Evolutionary conservation across 148 eudicot species (phyloP).

Genomic region (Rhododendron henanense): DNA sequence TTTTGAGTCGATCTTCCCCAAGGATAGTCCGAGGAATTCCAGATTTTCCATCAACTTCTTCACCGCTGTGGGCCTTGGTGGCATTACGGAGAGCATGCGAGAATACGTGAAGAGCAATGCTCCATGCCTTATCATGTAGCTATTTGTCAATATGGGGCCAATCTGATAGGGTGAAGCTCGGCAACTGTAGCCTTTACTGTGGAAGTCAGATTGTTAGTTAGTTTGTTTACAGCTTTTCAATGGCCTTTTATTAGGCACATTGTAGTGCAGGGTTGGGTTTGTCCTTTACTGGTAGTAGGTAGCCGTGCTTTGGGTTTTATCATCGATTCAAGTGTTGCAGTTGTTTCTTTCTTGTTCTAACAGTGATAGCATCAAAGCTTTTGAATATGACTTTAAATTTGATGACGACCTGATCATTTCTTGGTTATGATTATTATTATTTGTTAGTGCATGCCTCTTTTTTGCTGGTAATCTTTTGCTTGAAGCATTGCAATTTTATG

Average conservation of each 20-base stretch:
- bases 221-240: background rate
- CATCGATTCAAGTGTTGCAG: background rate
- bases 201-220: background rate
- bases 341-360: background rate
- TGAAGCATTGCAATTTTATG: background rate
- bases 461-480: background rate
- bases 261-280: background rate
- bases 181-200: background rate
- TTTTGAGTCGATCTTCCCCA: slow-evolving; percentile 75
- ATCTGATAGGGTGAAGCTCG: background rate
- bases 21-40: slow-evolving; percentile 69
- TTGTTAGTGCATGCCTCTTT: background rate
- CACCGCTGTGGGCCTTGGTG: slow-evolving; percentile 84
- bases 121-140: too few species aligned
- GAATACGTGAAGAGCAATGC: slow-evolving; percentile 60
- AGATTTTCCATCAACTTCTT: slow-evolving; percentile 81
- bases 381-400: background rate
- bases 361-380: background rate
- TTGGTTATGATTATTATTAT: too few species aligned
- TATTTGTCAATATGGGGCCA: background rate
- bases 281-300: background rate
- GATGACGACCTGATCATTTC: background rate
- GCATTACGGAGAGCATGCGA: slow-evolving; percentile 74
- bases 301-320: background rate
- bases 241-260: background rate